Base-by-base conservation (phyloP, 495 filamentous ascomycete genomes). In the Talaromyces proteolyticus region DNA sequence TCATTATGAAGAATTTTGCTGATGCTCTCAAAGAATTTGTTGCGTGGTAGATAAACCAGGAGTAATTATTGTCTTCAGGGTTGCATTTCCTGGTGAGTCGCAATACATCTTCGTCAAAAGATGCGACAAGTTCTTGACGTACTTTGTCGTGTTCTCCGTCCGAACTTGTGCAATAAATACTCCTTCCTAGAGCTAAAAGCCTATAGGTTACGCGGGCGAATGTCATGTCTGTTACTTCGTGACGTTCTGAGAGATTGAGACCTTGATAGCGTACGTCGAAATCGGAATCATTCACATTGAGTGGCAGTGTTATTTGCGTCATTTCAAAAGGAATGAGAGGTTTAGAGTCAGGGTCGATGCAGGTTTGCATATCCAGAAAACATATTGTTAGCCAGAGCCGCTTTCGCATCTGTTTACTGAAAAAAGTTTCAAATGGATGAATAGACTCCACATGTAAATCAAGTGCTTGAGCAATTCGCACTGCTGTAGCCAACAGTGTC, bases 401-500 rank as follows among this genome's bases (percentile, higher is more conserved):
- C 17, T 57, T 56, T 7, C 69, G 68, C 52, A 71, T 58, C 21
- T 73, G 55, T 7, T 57, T 56, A 21, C 70, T 65, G 18, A 71
- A 68, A 20, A 71, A 73, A 19, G 66, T 57, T 5, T 66, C 63
- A 2, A 61, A 54, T 10, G 54, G 24, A 8, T 21, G 18, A 2
- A 34, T 11, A 12, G 44, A 29, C 4, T 49, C 46, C 18, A 65
- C 66, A 51, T 90, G 82, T 17, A 89, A 73, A 19, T 77, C 83
- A 17, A 88, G 65, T 11, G 82, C 77, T 58, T 88, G 84, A 1
- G 77, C 84, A 23, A 87, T 78, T 41, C 86, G 77, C 3, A 88
- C 76, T 0, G 78, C 82, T 39, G 88, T 77, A n/a, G 81, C 79
- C 1, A 84, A 74, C 54, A 88, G 70, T 43, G 77, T 80, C 77